Base-by-base conservation (phyloP, 257 asterid genomes). In the Primulina eburnea region DNA sequence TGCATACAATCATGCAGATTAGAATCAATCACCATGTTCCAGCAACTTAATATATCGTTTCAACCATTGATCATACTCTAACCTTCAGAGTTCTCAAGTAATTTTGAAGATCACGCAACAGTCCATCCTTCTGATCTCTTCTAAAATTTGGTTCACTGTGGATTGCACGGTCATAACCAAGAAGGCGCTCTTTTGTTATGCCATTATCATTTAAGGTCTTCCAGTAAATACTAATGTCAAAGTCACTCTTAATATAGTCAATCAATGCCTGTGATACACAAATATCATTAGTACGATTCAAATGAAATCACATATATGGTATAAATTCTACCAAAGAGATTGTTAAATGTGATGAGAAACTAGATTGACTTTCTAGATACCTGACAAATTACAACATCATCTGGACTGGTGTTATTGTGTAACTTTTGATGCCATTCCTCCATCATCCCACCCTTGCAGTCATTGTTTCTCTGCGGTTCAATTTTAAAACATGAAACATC, bases 341-440 rank as follows among this genome's bases (percentile, higher is more conserved):
- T 58, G 64, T 71, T 71, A 12, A 28, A 24, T 20, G 11, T 24
- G 8, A 26, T 7, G 61, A 64, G 38, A 26, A 64, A 16, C 37
- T 29, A 65, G 33, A 67, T 60, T 56, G 37, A 75, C 67, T 71
- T 65, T 63, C 70, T 52, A 64, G 72, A 64, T 85, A 92, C 98
- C 99, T 94, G 99, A 81, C 99, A 94, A 78, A 94, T 94, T 68
- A 91, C 82, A 56, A 94, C 96, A 82, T 94, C 99, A 85, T 94
- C 99, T 70, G 99, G 99, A 72, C 99, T 94, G 29, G 99, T 94
- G 83, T 94, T 94, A 72, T 94, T 94, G 73, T 94, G 99, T 70
- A 94, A 86, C 78, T 94, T 94, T 80, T 94, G 99, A 81, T 94
- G 99, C 99, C 99, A 94, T 80, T 94, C 87, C 85, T 94, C 99